Conservation (phyloP, 768 basidiomycete genomes). For the Lentinula detonsa region DNA sequence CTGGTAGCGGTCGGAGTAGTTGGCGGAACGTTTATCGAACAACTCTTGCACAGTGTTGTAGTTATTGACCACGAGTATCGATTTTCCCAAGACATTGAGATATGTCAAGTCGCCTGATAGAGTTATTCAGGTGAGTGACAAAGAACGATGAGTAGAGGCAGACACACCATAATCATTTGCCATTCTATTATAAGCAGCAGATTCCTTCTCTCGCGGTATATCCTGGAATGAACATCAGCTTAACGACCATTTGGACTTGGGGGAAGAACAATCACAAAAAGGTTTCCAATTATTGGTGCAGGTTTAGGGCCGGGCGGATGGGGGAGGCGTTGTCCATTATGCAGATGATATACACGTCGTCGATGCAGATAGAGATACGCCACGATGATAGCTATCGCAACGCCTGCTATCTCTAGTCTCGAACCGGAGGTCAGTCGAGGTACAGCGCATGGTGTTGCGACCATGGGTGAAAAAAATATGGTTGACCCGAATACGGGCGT, state of each 20-base stretch:
- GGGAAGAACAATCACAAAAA: constrained; percentile 31
- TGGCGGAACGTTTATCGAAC: constrained; percentile 48
- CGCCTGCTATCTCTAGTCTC: neutral
- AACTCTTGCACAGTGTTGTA: constrained; percentile 42
- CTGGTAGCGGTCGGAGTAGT: constrained; percentile 48
- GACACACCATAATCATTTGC: constrained; percentile 34
- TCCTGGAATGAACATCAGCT: constrained; percentile 10
- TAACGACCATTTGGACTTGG: constrained; percentile 10
- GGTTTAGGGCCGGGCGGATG: constrained; percentile 52
- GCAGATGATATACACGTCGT: neutral
- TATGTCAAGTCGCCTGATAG: constrained; percentile 47
- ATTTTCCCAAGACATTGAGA: constrained; percentile 43
- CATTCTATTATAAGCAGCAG: constrained; percentile 32
- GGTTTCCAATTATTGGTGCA: constrained; percentile 48
- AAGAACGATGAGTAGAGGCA: neutral
- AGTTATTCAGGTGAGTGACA: neutral
- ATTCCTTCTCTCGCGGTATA: constrained; percentile 26
- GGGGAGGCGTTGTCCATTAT: constrained; percentile 21
- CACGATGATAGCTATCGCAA: neutral
- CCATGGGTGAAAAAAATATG: neutral
- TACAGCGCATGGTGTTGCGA: neutral
- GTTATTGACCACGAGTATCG: constrained; percentile 42
- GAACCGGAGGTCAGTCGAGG: neutral
- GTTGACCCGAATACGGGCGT: neutral
- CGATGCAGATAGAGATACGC: neutral